Evolutionary conservation across 2,329 filamentous ascomycete species (phyloP).

Genomic region (Biscogniauxia marginata): DNA sequence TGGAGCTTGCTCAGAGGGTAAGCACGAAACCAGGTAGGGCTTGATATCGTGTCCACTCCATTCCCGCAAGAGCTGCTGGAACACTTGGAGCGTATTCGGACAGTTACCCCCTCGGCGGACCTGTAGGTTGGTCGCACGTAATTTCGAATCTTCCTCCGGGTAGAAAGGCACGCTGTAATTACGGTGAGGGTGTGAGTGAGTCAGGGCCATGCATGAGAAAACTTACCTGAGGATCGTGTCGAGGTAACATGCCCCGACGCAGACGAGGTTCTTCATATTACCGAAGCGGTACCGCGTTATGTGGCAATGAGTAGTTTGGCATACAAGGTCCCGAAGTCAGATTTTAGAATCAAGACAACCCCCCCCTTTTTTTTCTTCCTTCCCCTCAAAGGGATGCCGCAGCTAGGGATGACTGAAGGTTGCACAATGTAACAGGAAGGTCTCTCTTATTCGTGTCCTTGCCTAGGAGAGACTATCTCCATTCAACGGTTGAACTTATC

Average conservation of each 20-base stretch:
- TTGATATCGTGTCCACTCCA: constrained; percentile 24
- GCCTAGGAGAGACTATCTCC: no score
- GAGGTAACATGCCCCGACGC: constrained; percentile 67
- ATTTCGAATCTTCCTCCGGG: constrained; percentile 69
- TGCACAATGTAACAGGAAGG: no score
- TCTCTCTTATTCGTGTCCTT: no score
- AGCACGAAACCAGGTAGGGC: constrained; percentile 47
- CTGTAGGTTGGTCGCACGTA: constrained; percentile 59
- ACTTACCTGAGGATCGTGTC: constrained; percentile 67
- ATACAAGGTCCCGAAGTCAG: background rate
- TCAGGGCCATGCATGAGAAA: background rate
- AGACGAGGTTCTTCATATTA: constrained; percentile 54
- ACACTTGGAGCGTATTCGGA: constrained; percentile 68
- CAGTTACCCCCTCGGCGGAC: constrained; percentile 71
- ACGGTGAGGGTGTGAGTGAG: constrained; percentile 4
- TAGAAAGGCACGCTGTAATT: constrained; percentile 61
- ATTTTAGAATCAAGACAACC: no score
- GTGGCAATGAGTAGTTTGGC: constrained; percentile 4
- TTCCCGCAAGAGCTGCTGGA: constrained; percentile 57
- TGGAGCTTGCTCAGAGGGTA: constrained; percentile 53
- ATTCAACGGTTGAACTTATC: no score
- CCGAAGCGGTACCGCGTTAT: constrained; percentile 16
- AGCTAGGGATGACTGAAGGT: no score
- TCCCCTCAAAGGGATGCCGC: no score
- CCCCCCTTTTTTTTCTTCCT: no score